These are phyloP conservation scores for Daldinia concentrica DNA, from an alignment of 495 filamentous ascomycete species.

Conservation along the genomic window DNA sequence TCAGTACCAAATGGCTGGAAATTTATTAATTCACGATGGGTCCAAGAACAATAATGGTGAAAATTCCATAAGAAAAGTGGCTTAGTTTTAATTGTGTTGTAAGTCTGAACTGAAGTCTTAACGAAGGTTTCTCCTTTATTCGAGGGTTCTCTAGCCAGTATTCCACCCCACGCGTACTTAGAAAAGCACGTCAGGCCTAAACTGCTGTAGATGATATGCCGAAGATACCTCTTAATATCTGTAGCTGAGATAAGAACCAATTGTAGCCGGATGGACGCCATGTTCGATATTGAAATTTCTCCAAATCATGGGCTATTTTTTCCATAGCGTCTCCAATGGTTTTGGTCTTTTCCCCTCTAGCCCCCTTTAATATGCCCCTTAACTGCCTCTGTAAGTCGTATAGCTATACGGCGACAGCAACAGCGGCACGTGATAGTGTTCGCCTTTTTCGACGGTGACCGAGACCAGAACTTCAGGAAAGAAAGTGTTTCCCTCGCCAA, in stretches of 20 bases:
- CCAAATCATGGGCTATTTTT: neutral
- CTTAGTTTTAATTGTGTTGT: constrained; percentile 3
- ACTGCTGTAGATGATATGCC: constrained; percentile 4
- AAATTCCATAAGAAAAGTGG: neutral
- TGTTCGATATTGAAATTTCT: neutral
- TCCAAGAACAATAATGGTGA: neutral
- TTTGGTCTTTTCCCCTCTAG: neutral
- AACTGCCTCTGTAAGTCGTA: constrained; percentile 88
- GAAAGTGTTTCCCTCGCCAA: constrained; percentile 78
- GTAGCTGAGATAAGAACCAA: constrained; percentile 2
- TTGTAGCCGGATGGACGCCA: neutral
- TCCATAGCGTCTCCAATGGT: neutral
- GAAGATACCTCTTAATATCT: neutral
- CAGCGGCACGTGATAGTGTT: constrained; percentile 94
- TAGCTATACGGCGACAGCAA: constrained; percentile 90
- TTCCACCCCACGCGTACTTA: neutral
- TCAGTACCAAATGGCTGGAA: neutral
- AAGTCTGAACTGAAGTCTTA: constrained; percentile 17
- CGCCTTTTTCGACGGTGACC: constrained; percentile 76
- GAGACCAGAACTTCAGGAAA: constrained; percentile 90
- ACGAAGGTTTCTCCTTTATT: constrained; percentile 19
- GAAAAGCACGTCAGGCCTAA: neutral
- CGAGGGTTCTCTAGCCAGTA: neutral
- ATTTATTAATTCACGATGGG: no score
- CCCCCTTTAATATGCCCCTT: constrained; percentile 8